Evolutionary conservation across 805 yeast species (phyloP).

Genomic region (Middelhovenomyces tepae): DNA sequence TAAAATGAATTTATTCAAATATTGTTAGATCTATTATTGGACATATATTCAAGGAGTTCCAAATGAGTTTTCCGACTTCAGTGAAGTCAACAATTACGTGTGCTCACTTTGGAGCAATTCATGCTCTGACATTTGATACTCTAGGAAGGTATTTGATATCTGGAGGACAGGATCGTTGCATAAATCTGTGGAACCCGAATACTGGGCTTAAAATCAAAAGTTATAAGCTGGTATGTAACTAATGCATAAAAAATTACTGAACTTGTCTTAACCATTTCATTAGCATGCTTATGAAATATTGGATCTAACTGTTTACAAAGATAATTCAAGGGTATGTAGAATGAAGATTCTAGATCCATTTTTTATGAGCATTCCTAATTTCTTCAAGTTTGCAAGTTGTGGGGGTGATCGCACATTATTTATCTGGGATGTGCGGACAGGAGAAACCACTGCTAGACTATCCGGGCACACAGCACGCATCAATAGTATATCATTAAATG

Average conservation of each 20-base stretch:
- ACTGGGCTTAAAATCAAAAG: constrained; percentile 15
- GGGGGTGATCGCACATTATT: constrained; percentile 26
- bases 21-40: background rate
- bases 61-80: no score
- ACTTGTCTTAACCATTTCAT: background rate
- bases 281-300: constrained; percentile 25
- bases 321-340: constrained; percentile 15
- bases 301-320: constrained; percentile 20
- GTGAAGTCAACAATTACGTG: constrained; percentile 1
- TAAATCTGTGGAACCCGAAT: constrained; percentile 23
- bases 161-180: constrained; percentile 24
- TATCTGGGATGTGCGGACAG: constrained; percentile 26
- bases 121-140: constrained; percentile 20
- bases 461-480: constrained; percentile 23
- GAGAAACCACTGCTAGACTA: constrained; percentile 17
- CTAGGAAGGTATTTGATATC: constrained; percentile 22
- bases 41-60: background rate
- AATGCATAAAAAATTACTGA: background rate
- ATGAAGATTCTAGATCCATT: background rate
- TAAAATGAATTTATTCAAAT: background rate
- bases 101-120: constrained; percentile 21
- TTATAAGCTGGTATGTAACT: constrained; percentile 11
- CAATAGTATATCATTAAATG: constrained; percentile 20
- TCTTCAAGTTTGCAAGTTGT: constrained; percentile 22
- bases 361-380: constrained; percentile 1